These are phyloP conservation scores for Hippophae gyantsensis DNA, from an alignment of 306 rosid species.

Conservation along the genomic window DNA sequence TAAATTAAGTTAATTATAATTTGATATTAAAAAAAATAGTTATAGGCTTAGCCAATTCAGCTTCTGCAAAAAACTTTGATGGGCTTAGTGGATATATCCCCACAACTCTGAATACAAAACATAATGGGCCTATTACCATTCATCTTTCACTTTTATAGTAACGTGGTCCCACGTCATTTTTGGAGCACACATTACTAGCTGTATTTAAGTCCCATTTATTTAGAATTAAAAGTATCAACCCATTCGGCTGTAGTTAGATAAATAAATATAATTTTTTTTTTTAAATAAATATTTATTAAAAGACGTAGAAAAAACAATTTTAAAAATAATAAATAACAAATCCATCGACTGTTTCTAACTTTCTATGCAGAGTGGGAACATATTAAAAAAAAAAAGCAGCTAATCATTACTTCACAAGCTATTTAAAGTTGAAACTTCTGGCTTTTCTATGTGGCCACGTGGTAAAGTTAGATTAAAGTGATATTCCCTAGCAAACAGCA, in stretches of 20 bases:
- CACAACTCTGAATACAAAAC: neutral
- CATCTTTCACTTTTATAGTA: neutral
- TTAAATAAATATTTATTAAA: too few relatives aligned
- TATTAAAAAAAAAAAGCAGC: neutral
- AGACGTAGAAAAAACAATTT: too few relatives aligned
- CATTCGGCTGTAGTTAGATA: constrained; percentile 13
- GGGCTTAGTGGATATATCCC: too few relatives aligned
- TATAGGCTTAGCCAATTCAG: too few relatives aligned
- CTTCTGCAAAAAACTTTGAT: too few relatives aligned
- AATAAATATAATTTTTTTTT: too few relatives aligned
- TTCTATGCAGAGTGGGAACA: too few relatives aligned
- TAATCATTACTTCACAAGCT: constrained; percentile 20
- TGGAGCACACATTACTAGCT: constrained; percentile 9
- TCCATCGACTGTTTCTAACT: too few relatives aligned
- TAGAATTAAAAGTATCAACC: neutral
- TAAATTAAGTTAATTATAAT: too few relatives aligned
- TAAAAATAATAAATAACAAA: too few relatives aligned
- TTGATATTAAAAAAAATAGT: too few relatives aligned
- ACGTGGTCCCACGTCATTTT: neutral
- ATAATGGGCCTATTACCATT: neutral
- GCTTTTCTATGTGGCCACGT: constrained; percentile 32
- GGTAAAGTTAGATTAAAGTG: constrained; percentile 15
- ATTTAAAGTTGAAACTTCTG: neutral
- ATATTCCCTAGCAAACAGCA: neutral
- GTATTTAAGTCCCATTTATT: constrained; percentile 2